Evolutionary conservation across 2,329 filamentous ascomycete species (phyloP).

Genomic region (Cladobotryum mycophilum): DNA sequence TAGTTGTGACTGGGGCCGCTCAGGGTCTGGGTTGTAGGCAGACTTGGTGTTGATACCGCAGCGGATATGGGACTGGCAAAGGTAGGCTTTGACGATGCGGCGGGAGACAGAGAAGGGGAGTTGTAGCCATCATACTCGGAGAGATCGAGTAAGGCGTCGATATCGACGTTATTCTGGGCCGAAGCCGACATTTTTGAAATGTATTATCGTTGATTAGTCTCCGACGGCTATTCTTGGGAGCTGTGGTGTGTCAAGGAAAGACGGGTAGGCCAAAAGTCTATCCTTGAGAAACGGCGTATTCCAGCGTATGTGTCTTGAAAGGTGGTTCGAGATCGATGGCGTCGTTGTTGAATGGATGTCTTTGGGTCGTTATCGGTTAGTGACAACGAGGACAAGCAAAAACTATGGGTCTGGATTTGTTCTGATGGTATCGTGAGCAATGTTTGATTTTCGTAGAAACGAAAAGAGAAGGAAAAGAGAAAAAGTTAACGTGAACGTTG

Average conservation of each 20-base stretch:
- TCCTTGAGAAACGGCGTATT: too few species aligned
- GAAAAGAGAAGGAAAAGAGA: background rate
- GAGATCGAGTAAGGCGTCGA: conserved; percentile 56
- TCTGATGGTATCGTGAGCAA: too few species aligned
- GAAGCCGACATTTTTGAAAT: conserved; percentile 32
- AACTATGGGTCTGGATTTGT: too few species aligned
- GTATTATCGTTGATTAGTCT: conserved; percentile 1
- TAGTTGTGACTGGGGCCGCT: conserved; percentile 90
- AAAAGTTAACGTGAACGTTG: conserved; percentile 1
- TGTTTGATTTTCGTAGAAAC: too few species aligned
- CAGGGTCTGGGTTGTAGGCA: conserved; percentile 56
- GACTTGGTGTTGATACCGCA: conserved; percentile 48
- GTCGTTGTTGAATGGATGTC: too few species aligned
- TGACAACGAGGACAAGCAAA: too few species aligned
- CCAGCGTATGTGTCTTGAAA: too few species aligned
- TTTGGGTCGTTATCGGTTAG: too few species aligned
- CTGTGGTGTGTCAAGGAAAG: background rate
- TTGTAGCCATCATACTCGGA: conserved; percentile 59
- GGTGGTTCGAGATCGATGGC: too few species aligned
- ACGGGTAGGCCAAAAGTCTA: too few species aligned
- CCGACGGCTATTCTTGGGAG: background rate
- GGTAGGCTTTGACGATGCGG: conserved; percentile 45
- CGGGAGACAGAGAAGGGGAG: conserved; percentile 54
- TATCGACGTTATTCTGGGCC: conserved; percentile 41
- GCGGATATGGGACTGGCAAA: conserved; percentile 47